Evolutionary conservation across 495 filamentous ascomycete species (phyloP).

Genomic region (Penicilliopsis zonata): DNA sequence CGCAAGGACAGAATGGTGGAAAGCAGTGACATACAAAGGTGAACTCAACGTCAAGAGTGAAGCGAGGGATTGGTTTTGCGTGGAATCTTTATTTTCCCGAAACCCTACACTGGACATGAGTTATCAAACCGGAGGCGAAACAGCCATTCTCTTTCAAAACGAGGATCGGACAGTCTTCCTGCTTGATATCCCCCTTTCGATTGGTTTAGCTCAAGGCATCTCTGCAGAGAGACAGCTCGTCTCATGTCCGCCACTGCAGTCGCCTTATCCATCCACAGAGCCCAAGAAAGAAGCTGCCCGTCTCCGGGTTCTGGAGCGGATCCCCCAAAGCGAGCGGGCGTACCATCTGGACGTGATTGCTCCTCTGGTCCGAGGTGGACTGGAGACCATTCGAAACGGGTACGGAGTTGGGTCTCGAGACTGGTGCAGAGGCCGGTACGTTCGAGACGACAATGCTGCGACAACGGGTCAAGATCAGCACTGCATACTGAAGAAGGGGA

Average conservation of each 20-base stretch:
- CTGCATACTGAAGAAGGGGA: constrained; percentile 5
- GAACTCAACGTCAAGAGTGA: too few species aligned
- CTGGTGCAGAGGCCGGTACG: constrained; percentile 6
- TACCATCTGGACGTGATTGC: constrained; percentile 19
- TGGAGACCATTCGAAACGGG: constrained; percentile 16
- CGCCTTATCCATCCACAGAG: constrained; percentile 26
- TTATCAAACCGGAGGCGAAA: too few species aligned
- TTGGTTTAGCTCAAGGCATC: constrained; percentile 28
- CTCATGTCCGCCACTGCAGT: constrained; percentile 18
- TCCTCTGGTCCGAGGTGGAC: constrained; percentile 13
- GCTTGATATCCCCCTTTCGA: constrained; percentile 55
- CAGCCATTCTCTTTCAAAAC: constrained; percentile 40
- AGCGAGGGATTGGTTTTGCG: too few species aligned
- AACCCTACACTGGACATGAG: too few species aligned
- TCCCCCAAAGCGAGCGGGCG: constrained; percentile 12
- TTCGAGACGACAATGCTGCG: constrained; percentile 7
- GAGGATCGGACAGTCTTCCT: constrained; percentile 30
- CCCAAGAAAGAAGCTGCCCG: constrained; percentile 30
- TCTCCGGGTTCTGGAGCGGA: constrained; percentile 19
- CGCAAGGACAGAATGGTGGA: too few species aligned
- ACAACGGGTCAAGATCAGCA: too few species aligned
- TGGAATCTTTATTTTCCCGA: too few species aligned
- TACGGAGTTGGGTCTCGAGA: constrained; percentile 3
- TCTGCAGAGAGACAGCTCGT: constrained; percentile 10
- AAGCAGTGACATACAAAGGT: too few species aligned